These are phyloP conservation scores for Tylopilus sp. DNA, from an alignment of 1,284 basidiomycete species.

Conservation along the genomic window DNA sequence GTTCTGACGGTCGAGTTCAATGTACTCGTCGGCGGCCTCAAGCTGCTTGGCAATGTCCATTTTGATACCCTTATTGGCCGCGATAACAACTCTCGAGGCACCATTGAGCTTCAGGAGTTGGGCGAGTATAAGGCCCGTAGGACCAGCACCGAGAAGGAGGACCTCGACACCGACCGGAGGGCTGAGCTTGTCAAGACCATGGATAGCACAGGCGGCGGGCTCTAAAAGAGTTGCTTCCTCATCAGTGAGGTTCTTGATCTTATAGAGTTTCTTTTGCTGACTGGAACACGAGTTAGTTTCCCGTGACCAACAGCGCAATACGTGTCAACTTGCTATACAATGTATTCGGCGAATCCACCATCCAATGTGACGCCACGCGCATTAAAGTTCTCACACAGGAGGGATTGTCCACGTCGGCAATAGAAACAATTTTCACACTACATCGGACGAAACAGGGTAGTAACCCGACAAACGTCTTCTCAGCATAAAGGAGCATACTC, in stretches of 20 bases:
- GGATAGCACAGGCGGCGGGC: slow-evolving; percentile 84
- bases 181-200: slow-evolving; percentile 81
- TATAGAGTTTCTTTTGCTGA: slow-evolving; percentile 71
- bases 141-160: slow-evolving; percentile 75
- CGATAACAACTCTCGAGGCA: slow-evolving; percentile 70
- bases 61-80: slow-evolving; percentile 84
- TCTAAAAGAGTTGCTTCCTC: slow-evolving; percentile 87
- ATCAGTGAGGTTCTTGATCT: slow-evolving; percentile 81
- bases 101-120: slow-evolving; percentile 84
- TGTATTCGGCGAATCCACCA: slow-evolving; percentile 87
- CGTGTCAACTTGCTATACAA: slow-evolving; percentile 57
- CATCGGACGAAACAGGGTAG: slow-evolving; percentile 2
- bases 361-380: slow-evolving; percentile 71
- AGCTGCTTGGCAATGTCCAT: slow-evolving; percentile 77
- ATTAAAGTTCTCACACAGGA: slow-evolving; percentile 78
- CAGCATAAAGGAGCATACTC: slow-evolving; percentile 19
- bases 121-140: slow-evolving; percentile 79
- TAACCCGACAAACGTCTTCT: background rate
- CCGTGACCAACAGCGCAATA: background rate
- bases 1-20: slow-evolving; percentile 75
- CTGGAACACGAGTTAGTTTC: slow-evolving; percentile 31
- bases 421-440: slow-evolving; percentile 81
- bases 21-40: slow-evolving; percentile 74
- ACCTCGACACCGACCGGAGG: slow-evolving; percentile 76
- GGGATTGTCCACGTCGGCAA: slow-evolving; percentile 70